Evolutionary conservation across 1,139 yeast genomes (phyloP).

Genomic region (Saccharomycopsis hybrid): DNA sequence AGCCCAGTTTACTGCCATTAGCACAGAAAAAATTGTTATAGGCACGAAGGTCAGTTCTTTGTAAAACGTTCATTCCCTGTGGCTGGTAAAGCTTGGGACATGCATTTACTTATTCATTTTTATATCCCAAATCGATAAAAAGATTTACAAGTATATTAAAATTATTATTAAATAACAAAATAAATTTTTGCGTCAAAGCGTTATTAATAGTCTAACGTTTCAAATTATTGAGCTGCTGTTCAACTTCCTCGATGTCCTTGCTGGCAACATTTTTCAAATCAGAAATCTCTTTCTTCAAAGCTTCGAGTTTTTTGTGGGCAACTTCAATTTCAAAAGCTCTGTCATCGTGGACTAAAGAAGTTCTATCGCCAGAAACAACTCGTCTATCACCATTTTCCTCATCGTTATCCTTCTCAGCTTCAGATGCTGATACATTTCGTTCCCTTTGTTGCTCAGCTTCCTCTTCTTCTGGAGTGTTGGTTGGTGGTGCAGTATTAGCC

Average conservation of each 20-base stretch:
- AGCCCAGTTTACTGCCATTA: no score
- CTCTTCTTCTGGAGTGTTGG: not conserved
- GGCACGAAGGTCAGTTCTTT: no score
- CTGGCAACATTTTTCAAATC: constrained; percentile 7
- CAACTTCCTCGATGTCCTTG: constrained; percentile 14
- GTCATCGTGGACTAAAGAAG: constrained; percentile 30
- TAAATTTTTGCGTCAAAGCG: no score
- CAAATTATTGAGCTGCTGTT: constrained; percentile 7
- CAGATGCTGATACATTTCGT: constrained; percentile 31
- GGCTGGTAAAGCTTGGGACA: no score
- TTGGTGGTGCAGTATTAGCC: not conserved
- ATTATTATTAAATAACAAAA: no score
- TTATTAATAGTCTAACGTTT: not conserved
- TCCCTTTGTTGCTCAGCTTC: not conserved
- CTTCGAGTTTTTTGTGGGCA: constrained; percentile 29
- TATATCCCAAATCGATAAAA: no score
- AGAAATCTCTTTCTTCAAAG: constrained; percentile 32
- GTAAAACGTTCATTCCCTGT: no score
- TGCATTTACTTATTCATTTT: no score
- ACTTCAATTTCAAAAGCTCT: constrained; percentile 30
- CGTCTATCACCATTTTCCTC: no score
- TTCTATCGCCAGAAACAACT: constrained; percentile 25
- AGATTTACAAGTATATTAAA: no score
- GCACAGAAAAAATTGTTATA: no score
- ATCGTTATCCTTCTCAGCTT: no score